These are phyloP conservation scores for Vigna hirtella DNA, from an alignment of 306 rosid genomes.

Conservation along the genomic window DNA sequence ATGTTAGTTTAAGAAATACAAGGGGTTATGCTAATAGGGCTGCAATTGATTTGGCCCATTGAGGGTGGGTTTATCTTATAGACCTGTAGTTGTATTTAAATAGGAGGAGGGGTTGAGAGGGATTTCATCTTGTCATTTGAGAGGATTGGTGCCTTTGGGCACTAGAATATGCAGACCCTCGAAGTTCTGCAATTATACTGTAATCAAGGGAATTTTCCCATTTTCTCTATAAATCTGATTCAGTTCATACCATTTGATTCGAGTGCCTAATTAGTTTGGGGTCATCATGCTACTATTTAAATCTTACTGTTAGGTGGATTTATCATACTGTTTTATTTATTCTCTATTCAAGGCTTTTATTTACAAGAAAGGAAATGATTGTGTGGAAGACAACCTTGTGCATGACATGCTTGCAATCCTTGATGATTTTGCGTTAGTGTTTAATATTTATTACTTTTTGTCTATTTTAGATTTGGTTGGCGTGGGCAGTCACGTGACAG, in stretches of 20 bases:
- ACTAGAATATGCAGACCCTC: background rate
- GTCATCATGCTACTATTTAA: background rate
- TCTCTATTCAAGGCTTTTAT: slow-evolving; percentile 23
- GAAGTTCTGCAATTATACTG: background rate
- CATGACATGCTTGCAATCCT: slow-evolving; percentile 13
- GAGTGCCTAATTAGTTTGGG: slow-evolving; percentile 18
- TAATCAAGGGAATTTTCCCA: background rate
- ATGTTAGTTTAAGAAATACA: background rate
- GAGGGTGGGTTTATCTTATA: background rate
- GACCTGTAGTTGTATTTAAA: background rate
- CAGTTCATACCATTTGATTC: background rate
- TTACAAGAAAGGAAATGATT: background rate
- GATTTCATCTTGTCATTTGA: background rate
- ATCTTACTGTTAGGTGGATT: slow-evolving; percentile 2
- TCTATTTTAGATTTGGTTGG: slow-evolving; percentile 89
- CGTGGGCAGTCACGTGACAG: slow-evolving; percentile 99
- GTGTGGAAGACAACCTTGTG: background rate
- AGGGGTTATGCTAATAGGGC: background rate
- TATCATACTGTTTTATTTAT: background rate
- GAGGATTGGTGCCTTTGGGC: background rate
- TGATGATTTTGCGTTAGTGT: slow-evolving; percentile 29
- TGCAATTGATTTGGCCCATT: background rate
- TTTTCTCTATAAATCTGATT: background rate
- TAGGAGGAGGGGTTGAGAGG: background rate
- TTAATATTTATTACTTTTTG: slow-evolving; percentile 36